Percentiles rank a stretch among this genome's conserved stretches.
Evolutionary conservation across 345 rosid species (phyloP).

Genomic region (Punica granatum): DNA sequence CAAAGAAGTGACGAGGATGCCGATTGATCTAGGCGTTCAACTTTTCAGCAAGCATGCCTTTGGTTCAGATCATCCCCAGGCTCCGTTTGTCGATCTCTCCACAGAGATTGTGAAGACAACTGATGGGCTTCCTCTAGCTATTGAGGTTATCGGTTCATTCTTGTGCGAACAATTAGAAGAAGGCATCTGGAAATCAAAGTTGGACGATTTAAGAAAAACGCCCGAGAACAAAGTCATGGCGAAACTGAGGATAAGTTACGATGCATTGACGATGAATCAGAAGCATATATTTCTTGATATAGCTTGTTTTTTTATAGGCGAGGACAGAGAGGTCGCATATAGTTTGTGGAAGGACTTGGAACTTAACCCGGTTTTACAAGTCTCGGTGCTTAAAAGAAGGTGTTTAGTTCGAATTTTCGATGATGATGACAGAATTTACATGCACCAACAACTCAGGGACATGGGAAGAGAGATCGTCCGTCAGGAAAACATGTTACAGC

Average conservation of each 20-base stretch:
- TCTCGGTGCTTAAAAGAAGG: neutral
- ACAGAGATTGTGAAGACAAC: neutral
- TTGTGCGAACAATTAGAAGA: neutral
- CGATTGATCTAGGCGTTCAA: neutral
- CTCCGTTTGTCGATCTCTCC: neutral
- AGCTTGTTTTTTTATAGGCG: neutral
- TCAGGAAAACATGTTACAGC: too few relatives aligned
- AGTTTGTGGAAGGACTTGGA: neutral
- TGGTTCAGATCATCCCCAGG: neutral
- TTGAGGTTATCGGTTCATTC: neutral
- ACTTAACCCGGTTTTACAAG: neutral
- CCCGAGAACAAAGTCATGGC: neutral
- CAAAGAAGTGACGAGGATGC: neutral
- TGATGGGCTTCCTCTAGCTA: conserved; percentile 8
- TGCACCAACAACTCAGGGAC: too few relatives aligned
- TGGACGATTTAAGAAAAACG: neutral
- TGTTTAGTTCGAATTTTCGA: neutral
- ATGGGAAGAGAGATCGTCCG: too few relatives aligned
- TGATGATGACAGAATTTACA: too few relatives aligned
- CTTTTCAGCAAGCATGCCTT: conserved; percentile 7
- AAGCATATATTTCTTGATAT: conserved; percentile 5
- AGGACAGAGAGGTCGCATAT: neutral
- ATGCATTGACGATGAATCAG: neutral
- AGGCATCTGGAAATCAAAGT: neutral
- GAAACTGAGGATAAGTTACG: conserved; percentile 2